A percentile compares a stretch with the other conserved stretches of the same genome.
phyloP scores from a whole-genome alignment of 805 yeast genomes.

The Zygosaccharomyces kombuchaensis region DNA sequence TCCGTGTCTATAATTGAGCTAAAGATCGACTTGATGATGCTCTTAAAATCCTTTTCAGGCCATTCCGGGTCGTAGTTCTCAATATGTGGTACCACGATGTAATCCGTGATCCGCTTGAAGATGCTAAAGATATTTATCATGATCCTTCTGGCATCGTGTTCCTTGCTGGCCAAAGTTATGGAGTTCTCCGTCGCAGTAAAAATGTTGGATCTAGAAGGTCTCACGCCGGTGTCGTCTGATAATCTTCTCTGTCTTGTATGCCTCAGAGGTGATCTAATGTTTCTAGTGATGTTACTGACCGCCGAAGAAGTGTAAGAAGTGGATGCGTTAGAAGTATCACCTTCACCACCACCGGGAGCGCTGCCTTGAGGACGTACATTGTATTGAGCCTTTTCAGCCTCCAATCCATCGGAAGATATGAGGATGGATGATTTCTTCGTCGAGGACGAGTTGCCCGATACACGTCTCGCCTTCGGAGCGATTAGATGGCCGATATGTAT shows the following conservation, averaged over 20 bases:
- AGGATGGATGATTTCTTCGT: constrained; percentile 10
- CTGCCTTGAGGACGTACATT: constrained; percentile 5
- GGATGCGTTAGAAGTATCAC: constrained; percentile 10
- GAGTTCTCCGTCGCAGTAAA: constrained; percentile 5
- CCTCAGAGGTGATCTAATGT: constrained; percentile 12
- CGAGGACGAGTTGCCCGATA: constrained; percentile 10
- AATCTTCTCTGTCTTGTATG: constrained; percentile 16
- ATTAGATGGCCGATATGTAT: constrained; percentile 12
- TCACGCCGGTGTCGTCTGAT: constrained; percentile 19
- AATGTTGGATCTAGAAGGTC: constrained; percentile 8
- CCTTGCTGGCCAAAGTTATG: constrained; percentile 5
- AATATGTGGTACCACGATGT: constrained; percentile 25
- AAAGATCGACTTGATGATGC: constrained; percentile 38
- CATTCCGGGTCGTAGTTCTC: constrained; percentile 16
- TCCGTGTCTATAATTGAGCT: constrained; percentile 39
- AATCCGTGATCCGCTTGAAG: constrained; percentile 27
- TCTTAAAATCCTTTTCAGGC: constrained; percentile 25
- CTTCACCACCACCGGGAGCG: not conserved
- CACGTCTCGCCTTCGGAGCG: constrained; percentile 20
- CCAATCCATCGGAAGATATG: constrained; percentile 13
- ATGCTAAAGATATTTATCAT: constrained; percentile 32
- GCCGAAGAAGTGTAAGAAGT: constrained; percentile 15
- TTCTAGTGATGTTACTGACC: constrained; percentile 8
- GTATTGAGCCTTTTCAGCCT: constrained; percentile 7
- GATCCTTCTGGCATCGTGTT: constrained; percentile 25